phyloP scores from a whole-genome alignment of 164 flowering plant species.

The Taxillus chinensis region DNA sequence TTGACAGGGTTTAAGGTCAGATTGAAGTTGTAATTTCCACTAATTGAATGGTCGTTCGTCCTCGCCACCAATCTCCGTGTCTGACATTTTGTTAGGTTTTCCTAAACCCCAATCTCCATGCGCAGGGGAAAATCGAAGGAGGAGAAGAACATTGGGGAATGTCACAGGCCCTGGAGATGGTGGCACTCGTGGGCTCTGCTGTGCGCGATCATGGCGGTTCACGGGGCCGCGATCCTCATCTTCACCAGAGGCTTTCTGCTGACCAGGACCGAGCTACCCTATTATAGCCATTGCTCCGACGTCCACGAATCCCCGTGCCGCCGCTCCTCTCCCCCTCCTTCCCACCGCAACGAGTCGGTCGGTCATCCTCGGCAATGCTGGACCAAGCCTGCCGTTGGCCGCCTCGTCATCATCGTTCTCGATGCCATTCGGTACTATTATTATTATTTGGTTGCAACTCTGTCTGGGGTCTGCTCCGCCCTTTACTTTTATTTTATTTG shows the following conservation, averaged over 20 bases:
- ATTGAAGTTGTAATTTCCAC: no score
- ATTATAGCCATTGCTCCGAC: slow-evolving; percentile 64
- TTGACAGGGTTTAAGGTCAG: no score
- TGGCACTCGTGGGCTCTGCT: slow-evolving; percentile 21
- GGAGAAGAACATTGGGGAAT: slow-evolving; percentile 6
- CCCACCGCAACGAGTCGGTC: neutral
- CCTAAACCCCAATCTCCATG: neutral
- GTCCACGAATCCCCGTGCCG: slow-evolving; percentile 49
- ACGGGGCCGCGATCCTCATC: slow-evolving; percentile 48
- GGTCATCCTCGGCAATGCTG: slow-evolving; percentile 30
- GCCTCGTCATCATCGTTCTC: slow-evolving; percentile 70
- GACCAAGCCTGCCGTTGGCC: slow-evolving; percentile 71
- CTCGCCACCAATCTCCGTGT: no score
- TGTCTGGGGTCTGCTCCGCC: no score
- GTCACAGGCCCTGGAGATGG: neutral
- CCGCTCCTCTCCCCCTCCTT: slow-evolving; percentile 1
- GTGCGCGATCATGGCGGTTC: slow-evolving; percentile 34
- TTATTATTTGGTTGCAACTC: no score
- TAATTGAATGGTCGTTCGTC: no score
- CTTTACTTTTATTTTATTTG: no score
- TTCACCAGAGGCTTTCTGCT: slow-evolving; percentile 87
- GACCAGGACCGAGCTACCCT: slow-evolving; percentile 85
- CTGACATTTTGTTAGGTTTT: no score
- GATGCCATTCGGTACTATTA: slow-evolving; percentile 72
- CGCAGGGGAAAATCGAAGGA: neutral